Evolutionary conservation across 257 asterid genomes (phyloP), one percentile per base, ranked within the genome.

Genomic region (Leptodermis oblonga): DNA sequence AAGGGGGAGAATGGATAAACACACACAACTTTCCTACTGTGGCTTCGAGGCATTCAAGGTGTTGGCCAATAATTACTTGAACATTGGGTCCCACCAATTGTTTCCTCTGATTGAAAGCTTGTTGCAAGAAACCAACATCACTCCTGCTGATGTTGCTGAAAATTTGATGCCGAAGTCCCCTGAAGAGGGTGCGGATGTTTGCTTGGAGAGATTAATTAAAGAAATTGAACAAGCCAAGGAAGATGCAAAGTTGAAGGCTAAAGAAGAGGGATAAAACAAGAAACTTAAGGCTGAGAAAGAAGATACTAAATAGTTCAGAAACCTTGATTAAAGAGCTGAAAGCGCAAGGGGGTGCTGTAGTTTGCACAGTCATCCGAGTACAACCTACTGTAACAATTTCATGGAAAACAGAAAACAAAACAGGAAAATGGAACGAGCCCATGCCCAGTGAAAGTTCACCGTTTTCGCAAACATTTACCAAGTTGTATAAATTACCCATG

Each of bases 61-160:
- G 1, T 37, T 73, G 14, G 73, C 73, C 23, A 58, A 67, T 43
- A 73, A 55, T 31, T 73, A 73, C 43, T 51, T 73, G 69, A 43
- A 67, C 18, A 31, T 26, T 18, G 67, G 42, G 8, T 58, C 58
- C 0, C 67, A 70, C 36, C 34, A 58, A 4, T 49, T 70, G n/a
- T 61, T 61, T 61, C 15, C 3, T 42, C 7, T 17, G 34, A 10
- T 74, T 54, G 26, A 25, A 4, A 51, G 41, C 0, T 48, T 49
- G 68, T 23, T 67, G 25, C 70, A 62, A 14, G 70, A 68, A 23
- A 49, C 69, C 14, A 74, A 68, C 17, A 37, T 68, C 26, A 33
- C 56, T 17, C 78, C 78, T 0, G 78, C 78, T 23, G 78, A 73
- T 34, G 73, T 73, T 67, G 72, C 73, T 20, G 78, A 73, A 68